Evolutionary conservation across 129 eudicot species (phyloP).

Genomic region (Tanacetum coccineum): DNA sequence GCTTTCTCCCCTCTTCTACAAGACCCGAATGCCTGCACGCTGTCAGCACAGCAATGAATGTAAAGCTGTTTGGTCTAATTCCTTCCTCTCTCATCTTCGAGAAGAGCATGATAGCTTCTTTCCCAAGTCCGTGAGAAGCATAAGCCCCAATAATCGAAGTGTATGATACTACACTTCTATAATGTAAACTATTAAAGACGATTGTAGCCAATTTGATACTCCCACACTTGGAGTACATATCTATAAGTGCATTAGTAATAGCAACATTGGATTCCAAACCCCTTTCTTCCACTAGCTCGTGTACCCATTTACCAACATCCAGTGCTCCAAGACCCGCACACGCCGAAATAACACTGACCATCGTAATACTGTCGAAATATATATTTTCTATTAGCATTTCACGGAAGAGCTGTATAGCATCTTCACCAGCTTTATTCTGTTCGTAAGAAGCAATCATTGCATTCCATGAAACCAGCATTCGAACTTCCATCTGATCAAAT

Average conservation of each 20-base stretch:
- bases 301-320: constrained; percentile 35
- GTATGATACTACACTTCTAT: constrained; percentile 41
- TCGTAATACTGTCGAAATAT: constrained; percentile 34
- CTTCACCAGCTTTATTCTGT: constrained; percentile 34
- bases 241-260: constrained; percentile 34
- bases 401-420: constrained; percentile 35
- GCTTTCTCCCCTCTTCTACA: constrained; percentile 40
- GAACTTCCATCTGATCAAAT: constrained; percentile 39
- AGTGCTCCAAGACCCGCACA: constrained; percentile 39
- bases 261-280: constrained; percentile 36
- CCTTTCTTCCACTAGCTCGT: constrained; percentile 33
- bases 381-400: constrained; percentile 28
- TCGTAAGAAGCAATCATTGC: constrained; percentile 47
- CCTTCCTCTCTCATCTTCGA: constrained; percentile 43
- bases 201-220: constrained; percentile 32
- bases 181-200: constrained; percentile 29
- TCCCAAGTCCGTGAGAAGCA: constrained; percentile 45
- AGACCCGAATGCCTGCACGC: constrained; percentile 54
- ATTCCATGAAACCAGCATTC: constrained; percentile 42
- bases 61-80: constrained; percentile 36
- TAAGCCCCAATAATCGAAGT: constrained; percentile 40
- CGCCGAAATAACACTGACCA: constrained; percentile 49
- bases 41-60: constrained; percentile 41
- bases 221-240: constrained; percentile 53
- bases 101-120: constrained; percentile 33